Evolutionary conservation across 1,284 basidiomycete genomes (phyloP).

Genomic region (Sphaerobolus stellatus): DNA sequence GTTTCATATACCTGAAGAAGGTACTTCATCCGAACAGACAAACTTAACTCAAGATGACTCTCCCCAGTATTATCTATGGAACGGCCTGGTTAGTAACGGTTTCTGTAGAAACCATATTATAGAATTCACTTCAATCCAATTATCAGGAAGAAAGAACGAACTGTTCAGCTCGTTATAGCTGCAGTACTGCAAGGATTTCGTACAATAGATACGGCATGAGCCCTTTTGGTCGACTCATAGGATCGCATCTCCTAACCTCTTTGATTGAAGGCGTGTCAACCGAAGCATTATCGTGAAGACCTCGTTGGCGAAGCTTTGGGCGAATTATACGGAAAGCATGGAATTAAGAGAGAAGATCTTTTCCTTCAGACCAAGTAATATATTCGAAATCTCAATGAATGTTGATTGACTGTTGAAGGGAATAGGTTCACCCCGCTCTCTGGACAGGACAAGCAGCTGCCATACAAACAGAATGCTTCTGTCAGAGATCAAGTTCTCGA

Average conservation of each 20-base stretch:
- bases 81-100: conserved; percentile 56
- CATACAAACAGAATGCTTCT: conserved; percentile 59
- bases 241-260: conserved; percentile 8
- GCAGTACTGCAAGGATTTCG: conserved; percentile 75
- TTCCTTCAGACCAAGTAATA: conserved; percentile 77
- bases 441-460: conserved; percentile 76
- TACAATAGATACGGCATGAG: conserved; percentile 67
- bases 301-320: conserved; percentile 72
- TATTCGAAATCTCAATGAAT: neutral
- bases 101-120: neutral
- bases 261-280: conserved; percentile 62
- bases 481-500: conserved; percentile 60
- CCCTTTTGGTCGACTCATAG: conserved; percentile 1
- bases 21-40: no score
- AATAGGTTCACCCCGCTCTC: conserved; percentile 66
- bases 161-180: conserved; percentile 62
- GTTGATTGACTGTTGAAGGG: neutral
- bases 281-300: conserved; percentile 77
- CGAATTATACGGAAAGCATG: conserved; percentile 49
- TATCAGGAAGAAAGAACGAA: conserved; percentile 70
- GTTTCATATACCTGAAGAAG: no score
- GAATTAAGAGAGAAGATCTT: conserved; percentile 58
- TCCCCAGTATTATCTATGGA: conserved; percentile 59
- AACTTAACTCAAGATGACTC: no score
- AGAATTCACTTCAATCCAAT: conserved; percentile 5